Percentiles rank a stretch among this genome's conserved stretches.
Conservation (phyloP, 1,284 basidiomycete species). For the Leccinum ponderosum region DNA sequence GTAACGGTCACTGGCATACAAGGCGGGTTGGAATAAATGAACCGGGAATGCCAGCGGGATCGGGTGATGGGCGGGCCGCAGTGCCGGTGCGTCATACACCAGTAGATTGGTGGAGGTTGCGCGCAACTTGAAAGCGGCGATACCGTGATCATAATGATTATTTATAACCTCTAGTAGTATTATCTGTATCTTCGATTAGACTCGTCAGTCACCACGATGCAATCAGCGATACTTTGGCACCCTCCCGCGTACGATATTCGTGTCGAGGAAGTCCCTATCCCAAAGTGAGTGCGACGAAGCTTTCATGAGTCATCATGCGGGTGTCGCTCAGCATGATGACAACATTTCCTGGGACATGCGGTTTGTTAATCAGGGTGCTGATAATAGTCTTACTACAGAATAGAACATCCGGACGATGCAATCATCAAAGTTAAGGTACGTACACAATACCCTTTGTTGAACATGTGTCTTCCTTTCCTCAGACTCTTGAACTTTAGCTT, state of each 20-base stretch:
- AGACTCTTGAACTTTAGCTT: conserved; percentile 41
- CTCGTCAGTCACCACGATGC: conserved; percentile 11
- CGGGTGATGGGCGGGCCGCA: too few species aligned
- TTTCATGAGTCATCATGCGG: conserved; percentile 28
- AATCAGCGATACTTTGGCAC: conserved; percentile 55
- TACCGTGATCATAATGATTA: too few species aligned
- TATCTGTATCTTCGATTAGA: not conserved
- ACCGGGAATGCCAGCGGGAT: too few species aligned
- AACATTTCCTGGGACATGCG: not conserved
- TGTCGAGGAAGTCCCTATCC: conserved; percentile 58
- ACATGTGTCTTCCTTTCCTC: not conserved
- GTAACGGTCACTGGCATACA: too few species aligned
- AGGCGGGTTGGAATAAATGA: too few species aligned
- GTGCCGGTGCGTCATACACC: too few species aligned
- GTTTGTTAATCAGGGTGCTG: not conserved
- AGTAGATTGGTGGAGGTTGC: too few species aligned
- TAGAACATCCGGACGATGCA: conserved; percentile 71
- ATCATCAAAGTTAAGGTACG: conserved; percentile 69
- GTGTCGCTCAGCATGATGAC: not conserved
- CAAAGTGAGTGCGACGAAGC: conserved; percentile 42
- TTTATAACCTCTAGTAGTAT: too few species aligned
- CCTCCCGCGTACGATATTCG: conserved; percentile 70
- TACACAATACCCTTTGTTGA: not conserved
- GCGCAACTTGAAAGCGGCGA: too few species aligned
- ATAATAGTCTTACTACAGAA: conserved; percentile 40